Conservation (phyloP, 305 asterid genomes). For the Fraxinus greggii region DNA sequence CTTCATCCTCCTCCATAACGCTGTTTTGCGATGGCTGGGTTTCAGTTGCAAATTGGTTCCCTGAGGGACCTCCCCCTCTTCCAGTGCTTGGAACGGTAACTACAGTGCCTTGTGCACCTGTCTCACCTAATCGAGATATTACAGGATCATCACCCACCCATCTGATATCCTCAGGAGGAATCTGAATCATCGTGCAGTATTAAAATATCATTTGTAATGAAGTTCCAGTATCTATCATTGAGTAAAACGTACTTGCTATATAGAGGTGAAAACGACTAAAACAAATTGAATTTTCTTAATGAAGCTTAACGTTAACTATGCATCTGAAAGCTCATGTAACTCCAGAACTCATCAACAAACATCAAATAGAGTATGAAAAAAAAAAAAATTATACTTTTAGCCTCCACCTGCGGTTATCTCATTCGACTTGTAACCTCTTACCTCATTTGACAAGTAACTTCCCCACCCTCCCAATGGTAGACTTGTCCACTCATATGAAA, state of each 20-base stretch:
- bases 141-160: constrained; percentile 91
- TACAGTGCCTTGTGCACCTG: constrained; percentile 30
- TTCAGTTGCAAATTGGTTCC: constrained; percentile 48
- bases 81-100: constrained; percentile 41
- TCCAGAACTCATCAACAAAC: background rate
- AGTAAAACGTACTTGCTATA: background rate
- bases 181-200: constrained; percentile 41
- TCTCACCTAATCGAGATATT: constrained; percentile 48
- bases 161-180: constrained; percentile 74
- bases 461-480: background rate
- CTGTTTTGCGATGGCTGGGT: constrained; percentile 54
- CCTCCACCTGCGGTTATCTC: background rate
- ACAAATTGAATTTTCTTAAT: background rate
- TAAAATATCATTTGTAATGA: constrained; percentile 16
- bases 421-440: background rate
- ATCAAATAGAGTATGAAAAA: background rate
- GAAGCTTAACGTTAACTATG: background rate
- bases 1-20: constrained; percentile 38
- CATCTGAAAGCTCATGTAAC: background rate
- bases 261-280: background rate
- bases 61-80: constrained; percentile 52
- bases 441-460: background rate
- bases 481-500: background rate
- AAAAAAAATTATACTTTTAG: background rate
- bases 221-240: constrained; percentile 4